phyloP scores from a whole-genome alignment of 176 grass and related monocot species.

The Oryza australiensis region DNA sequence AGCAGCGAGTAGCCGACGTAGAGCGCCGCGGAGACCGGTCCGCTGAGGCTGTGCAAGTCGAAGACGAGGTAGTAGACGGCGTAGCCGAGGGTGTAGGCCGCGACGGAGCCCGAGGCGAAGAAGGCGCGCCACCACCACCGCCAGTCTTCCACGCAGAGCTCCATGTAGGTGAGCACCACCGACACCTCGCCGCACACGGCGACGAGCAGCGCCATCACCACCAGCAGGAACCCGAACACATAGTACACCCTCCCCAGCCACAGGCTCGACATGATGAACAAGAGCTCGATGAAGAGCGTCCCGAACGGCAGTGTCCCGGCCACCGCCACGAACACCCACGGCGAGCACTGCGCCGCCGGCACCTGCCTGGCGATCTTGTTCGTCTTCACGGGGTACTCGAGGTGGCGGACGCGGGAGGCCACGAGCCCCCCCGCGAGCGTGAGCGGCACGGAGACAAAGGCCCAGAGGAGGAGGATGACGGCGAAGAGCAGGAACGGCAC shows the following conservation, averaged over 20 bases:
- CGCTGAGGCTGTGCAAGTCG: constrained; percentile 75
- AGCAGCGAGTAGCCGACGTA: constrained; percentile 73
- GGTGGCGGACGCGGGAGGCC: constrained; percentile 41
- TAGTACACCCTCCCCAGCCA: constrained; percentile 77
- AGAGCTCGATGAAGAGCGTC: constrained; percentile 77
- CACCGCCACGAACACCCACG: constrained; percentile 54
- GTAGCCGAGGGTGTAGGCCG: constrained; percentile 57
- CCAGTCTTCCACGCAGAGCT: constrained; percentile 66
- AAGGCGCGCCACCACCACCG: constrained; percentile 80
- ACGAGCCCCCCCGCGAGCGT: constrained; percentile 50
- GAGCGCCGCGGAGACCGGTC: constrained; percentile 57
- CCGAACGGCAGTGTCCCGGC: constrained; percentile 63
- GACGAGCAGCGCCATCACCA: constrained; percentile 57
- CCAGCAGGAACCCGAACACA: constrained; percentile 70
- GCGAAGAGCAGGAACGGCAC: constrained; percentile 50
- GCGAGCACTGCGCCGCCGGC: constrained; percentile 46
- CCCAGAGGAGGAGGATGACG: constrained; percentile 52
- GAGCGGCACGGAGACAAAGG: constrained; percentile 68
- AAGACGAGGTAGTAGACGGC: constrained; percentile 69
- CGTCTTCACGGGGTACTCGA: constrained; percentile 52
- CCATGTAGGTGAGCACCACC: constrained; percentile 64
- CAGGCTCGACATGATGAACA: constrained; percentile 80
- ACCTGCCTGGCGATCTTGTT: constrained; percentile 55
- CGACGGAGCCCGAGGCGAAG: constrained; percentile 70
- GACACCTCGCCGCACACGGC: constrained; percentile 71